Conservation (phyloP, 306 rosid genomes). For the Rosa chinensis region DNA sequence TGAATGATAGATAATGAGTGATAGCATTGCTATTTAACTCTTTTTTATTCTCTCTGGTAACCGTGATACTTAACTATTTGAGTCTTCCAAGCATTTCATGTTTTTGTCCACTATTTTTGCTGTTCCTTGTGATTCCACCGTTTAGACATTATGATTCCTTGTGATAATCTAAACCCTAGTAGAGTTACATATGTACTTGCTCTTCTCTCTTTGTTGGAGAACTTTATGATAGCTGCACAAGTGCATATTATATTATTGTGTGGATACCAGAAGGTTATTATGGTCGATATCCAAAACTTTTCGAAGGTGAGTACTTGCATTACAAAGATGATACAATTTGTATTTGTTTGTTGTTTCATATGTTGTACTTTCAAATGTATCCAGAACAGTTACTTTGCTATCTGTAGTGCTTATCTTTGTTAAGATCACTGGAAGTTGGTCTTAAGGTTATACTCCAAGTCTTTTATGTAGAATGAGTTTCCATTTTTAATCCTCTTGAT, state of each 20-base stretch:
- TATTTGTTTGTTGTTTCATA: background rate
- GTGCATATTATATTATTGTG: background rate
- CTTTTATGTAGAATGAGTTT: background rate
- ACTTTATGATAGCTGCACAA: background rate
- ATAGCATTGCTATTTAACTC: conserved; percentile 1
- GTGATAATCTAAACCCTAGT: background rate
- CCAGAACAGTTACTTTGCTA: background rate
- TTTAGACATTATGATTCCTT: background rate
- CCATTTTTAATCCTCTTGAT: background rate
- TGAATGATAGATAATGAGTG: conserved; percentile 44
- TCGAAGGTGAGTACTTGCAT: background rate
- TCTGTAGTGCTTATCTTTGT: background rate
- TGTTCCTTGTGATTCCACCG: background rate
- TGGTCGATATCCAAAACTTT: background rate
- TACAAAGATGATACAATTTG: background rate
- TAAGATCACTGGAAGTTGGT: background rate
- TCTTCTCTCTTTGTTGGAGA: background rate
- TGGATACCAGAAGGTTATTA: background rate
- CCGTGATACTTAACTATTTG: background rate
- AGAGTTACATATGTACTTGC: background rate
- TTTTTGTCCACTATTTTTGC: background rate
- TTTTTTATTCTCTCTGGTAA: background rate
- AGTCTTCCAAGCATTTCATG: conserved; percentile 19
- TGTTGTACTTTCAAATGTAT: background rate
- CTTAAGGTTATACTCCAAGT: background rate